These are phyloP conservation scores for Phycomyces blakesleeanus DNA, from an alignment of 192 early-diverging fungal genomes.

Conservation along the genomic window DNA sequence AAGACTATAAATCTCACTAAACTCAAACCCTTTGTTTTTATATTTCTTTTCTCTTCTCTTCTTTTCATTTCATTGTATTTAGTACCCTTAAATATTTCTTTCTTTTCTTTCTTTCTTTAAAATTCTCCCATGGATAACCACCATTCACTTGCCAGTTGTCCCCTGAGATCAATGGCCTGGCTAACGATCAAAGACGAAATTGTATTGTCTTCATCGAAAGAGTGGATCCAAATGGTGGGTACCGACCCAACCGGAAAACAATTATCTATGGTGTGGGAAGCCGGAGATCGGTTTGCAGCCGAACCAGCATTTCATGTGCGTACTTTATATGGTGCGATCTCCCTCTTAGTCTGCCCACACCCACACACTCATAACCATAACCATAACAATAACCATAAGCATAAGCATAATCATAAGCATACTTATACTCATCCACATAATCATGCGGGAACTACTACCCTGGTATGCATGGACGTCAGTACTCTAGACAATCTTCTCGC, in stretches of 20 bases:
- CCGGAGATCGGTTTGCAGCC: not conserved
- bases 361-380: too few species aligned
- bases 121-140: not conserved
- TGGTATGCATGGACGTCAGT: not conserved
- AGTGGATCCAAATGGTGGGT: not conserved
- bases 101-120: too few species aligned
- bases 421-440: too few species aligned
- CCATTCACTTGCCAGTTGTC: not conserved
- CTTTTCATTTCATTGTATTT: too few species aligned
- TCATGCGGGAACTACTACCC: not conserved
- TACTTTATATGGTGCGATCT: not conserved
- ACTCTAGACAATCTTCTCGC: not conserved
- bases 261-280: not conserved
- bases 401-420: too few species aligned
- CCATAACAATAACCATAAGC: too few species aligned
- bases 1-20: too few species aligned
- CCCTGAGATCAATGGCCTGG: slow-evolving; percentile 1
- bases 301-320: not conserved
- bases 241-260: not conserved
- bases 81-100: too few species aligned
- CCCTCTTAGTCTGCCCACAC: not conserved
- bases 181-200: not conserved
- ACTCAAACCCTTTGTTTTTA: too few species aligned
- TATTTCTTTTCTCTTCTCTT: too few species aligned
- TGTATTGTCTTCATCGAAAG: not conserved